A percentile compares a stretch with the other conserved stretches of the same genome.
Evolutionary conservation across 2,329 filamentous ascomycete species (phyloP).

Genomic region (Hymenoscyphus infarciens): DNA sequence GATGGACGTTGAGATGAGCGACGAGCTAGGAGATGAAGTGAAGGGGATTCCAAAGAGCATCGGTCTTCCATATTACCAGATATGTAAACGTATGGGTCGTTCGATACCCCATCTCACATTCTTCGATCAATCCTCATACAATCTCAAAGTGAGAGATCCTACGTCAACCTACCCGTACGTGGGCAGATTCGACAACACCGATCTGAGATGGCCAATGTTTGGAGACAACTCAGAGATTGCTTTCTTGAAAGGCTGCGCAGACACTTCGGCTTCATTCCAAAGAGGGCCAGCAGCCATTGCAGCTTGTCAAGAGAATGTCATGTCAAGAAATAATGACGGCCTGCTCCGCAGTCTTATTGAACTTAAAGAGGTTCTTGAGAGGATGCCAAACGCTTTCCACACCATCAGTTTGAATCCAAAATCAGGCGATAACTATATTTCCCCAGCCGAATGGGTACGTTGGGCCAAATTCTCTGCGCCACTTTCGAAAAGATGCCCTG

Average conservation of each 20-base stretch:
- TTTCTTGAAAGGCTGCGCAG: constrained; percentile 44
- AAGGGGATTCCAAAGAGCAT: constrained; percentile 47
- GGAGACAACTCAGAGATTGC: constrained; percentile 49
- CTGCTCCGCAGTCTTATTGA: constrained; percentile 48
- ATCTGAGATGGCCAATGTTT: constrained; percentile 52
- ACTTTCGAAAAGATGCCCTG: constrained; percentile 48
- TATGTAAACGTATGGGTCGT: constrained; percentile 50
- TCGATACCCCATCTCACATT: constrained; percentile 50
- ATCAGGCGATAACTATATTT: constrained; percentile 49
- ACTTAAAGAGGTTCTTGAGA: constrained; percentile 50
- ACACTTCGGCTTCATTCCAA: constrained; percentile 43
- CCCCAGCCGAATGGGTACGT: constrained; percentile 46
- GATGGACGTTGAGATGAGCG: constrained; percentile 44
- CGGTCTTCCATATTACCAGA: constrained; percentile 47
- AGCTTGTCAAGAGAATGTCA: constrained; percentile 51
- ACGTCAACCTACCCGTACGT: constrained; percentile 49
- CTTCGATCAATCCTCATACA: constrained; percentile 52
- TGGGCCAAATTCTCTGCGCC: constrained; percentile 49
- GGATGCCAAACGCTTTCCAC: constrained; percentile 52
- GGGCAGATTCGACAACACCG: constrained; percentile 50
- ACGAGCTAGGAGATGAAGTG: constrained; percentile 48
- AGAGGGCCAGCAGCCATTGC: constrained; percentile 50
- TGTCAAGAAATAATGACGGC: constrained; percentile 49
- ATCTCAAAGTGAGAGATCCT: constrained; percentile 36
- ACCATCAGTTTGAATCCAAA: constrained; percentile 51